phyloP scores from a whole-genome alignment of 2,329 filamentous ascomycete species.

The Aspergillus alliaceus region DNA sequence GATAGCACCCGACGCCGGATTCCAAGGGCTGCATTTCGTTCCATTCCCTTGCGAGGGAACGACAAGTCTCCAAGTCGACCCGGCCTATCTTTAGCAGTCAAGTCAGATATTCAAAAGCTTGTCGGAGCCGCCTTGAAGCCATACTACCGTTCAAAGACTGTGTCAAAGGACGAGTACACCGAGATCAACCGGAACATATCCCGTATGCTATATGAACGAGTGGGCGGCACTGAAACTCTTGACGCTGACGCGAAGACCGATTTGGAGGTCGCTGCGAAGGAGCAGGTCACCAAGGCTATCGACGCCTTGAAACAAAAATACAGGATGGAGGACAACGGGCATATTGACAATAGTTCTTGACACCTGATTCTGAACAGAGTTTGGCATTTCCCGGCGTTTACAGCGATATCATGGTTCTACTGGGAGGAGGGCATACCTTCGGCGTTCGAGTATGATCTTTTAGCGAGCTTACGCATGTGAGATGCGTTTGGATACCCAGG shows the following conservation, averaged over 20 bases:
- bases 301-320: slow-evolving; percentile 32
- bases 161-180: slow-evolving; percentile 88
- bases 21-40: slow-evolving; percentile 21
- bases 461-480: neutral
- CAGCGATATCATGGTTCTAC: slow-evolving; percentile 15
- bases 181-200: slow-evolving; percentile 89
- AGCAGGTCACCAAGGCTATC: slow-evolving; percentile 77
- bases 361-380: slow-evolving; percentile 4
- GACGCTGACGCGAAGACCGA: slow-evolving; percentile 65
- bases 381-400: slow-evolving; percentile 21
- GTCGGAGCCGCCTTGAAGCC: slow-evolving; percentile 81
- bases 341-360: slow-evolving; percentile 19
- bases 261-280: slow-evolving; percentile 74
- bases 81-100: slow-evolving; percentile 74
- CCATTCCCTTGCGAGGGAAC: slow-evolving; percentile 44
- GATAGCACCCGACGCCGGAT: slow-evolving; percentile 24
- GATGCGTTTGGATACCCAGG: slow-evolving; percentile 1
- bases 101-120: slow-evolving; percentile 84
- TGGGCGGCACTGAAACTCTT: slow-evolving; percentile 57
- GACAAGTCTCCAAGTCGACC: slow-evolving; percentile 69
- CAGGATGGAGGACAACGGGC: slow-evolving; percentile 16
- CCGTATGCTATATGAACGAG: slow-evolving; percentile 76
- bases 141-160: slow-evolving; percentile 73
- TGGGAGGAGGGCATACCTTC: slow-evolving; percentile 10
- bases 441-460: slow-evolving; percentile 17